Conservation (phyloP, 257 asterid species). For the Solanum chmielewskii region DNA sequence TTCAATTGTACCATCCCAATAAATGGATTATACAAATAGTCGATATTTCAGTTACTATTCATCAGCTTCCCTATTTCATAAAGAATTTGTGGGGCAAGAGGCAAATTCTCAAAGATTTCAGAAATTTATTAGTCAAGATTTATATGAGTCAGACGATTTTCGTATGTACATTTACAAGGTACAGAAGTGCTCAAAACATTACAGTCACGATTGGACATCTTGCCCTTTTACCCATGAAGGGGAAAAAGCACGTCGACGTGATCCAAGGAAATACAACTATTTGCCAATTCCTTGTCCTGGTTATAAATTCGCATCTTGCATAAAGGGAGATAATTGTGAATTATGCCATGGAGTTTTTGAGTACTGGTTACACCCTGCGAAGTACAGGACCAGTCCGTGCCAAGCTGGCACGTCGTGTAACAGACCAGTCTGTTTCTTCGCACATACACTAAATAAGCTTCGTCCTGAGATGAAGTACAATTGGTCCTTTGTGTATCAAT, state of each 20-base stretch:
- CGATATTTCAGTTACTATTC: neutral
- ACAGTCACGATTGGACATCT: neutral
- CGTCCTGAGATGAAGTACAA: neutral
- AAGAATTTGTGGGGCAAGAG: neutral
- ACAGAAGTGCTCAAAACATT: neutral
- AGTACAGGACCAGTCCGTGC: neutral
- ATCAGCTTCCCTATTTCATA: neutral
- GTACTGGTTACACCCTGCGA: neutral
- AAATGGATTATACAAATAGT: no score
- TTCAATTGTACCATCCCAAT: no score
- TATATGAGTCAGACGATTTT: neutral
- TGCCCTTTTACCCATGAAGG: neutral
- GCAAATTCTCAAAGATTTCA: neutral
- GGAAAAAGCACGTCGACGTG: neutral
- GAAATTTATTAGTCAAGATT: neutral
- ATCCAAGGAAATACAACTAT: neutral
- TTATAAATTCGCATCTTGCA: neutral
- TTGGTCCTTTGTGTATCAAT: neutral
- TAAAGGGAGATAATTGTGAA: neutral
- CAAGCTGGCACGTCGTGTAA: neutral
- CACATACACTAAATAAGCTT: neutral
- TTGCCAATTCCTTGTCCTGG: neutral
- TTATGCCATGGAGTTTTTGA: neutral
- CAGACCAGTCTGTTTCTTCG: neutral
- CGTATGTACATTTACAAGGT: neutral